Evolutionary conservation across 768 basidiomycete genomes (phyloP).

Genomic region (Russula lepida): DNA sequence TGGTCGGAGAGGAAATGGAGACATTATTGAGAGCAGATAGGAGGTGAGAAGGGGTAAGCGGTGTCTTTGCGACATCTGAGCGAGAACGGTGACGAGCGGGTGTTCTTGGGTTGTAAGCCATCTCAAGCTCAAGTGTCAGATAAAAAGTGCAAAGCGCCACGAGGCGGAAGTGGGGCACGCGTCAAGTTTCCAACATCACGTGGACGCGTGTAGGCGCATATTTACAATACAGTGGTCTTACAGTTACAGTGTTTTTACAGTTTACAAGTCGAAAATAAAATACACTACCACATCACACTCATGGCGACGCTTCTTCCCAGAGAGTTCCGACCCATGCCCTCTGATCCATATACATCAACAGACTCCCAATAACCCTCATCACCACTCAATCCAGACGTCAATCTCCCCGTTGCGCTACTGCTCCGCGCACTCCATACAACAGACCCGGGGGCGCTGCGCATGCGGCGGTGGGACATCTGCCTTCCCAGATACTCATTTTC

Average conservation of each 20-base stretch:
- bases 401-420: constrained; percentile 10
- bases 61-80: constrained; percentile 40
- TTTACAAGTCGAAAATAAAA: background rate
- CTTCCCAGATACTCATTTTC: constrained; percentile 6
- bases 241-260: background rate
- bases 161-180: background rate
- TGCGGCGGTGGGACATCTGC: constrained; percentile 14
- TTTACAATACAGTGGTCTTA: background rate
- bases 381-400: constrained; percentile 7
- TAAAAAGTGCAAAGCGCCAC: background rate
- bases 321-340: constrained; percentile 11
- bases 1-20: constrained; percentile 26
- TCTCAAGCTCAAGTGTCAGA: too few species aligned
- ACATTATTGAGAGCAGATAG: constrained; percentile 32
- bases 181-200: constrained; percentile 9
- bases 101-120: constrained; percentile 35
- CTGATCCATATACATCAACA: constrained; percentile 13
- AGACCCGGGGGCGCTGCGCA: constrained; percentile 20
- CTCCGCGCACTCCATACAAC: constrained; percentile 18
- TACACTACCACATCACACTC: constrained; percentile 16
- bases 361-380: constrained; percentile 21
- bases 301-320: constrained; percentile 14
- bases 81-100: constrained; percentile 41
- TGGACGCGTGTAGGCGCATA: background rate
- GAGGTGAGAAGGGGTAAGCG: constrained; percentile 38